Conservation (phyloP, 768 basidiomycete species). For the Serendipita indica region DNA sequence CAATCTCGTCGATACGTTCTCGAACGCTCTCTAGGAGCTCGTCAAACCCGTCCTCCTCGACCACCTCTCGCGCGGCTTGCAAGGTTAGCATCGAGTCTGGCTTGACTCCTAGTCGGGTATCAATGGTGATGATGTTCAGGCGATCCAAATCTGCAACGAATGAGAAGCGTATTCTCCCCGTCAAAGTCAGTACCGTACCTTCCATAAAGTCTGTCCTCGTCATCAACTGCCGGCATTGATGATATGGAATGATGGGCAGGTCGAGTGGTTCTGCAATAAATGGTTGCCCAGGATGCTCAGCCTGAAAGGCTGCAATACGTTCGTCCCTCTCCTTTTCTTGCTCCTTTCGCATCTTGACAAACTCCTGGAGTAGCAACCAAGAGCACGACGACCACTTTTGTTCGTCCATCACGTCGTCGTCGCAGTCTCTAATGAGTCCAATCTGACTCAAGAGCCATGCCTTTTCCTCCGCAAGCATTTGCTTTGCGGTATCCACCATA, state of each 20-base stretch:
- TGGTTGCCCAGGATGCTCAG: slow-evolving; percentile 18
- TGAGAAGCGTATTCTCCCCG: neutral
- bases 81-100: slow-evolving; percentile 70
- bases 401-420: slow-evolving; percentile 85
- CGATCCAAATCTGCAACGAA: slow-evolving; percentile 41
- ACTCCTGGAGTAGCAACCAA: slow-evolving; percentile 61
- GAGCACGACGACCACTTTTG: slow-evolving; percentile 64
- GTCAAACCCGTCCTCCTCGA: slow-evolving; percentile 62
- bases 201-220: slow-evolving; percentile 72
- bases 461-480: slow-evolving; percentile 57
- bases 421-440: slow-evolving; percentile 66
- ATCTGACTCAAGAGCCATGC: slow-evolving; percentile 68
- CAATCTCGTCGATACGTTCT: slow-evolving; percentile 72
- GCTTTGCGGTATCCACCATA: slow-evolving; percentile 47
- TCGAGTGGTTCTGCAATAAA: slow-evolving; percentile 32
- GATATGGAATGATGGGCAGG: slow-evolving; percentile 50
- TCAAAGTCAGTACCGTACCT: slow-evolving; percentile 28
- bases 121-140: slow-evolving; percentile 61
- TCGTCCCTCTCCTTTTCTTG: slow-evolving; percentile 32
- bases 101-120: slow-evolving; percentile 60
- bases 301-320: slow-evolving; percentile 22
- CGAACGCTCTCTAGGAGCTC: slow-evolving; percentile 59
- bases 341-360: slow-evolving; percentile 45
- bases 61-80: slow-evolving; percentile 54
- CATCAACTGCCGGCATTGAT: slow-evolving; percentile 66